Evolutionary conservation across 306 rosid genomes (phyloP), one percentile per base, ranked within the genome.

Genomic region (Corylus heterophylla): DNA sequence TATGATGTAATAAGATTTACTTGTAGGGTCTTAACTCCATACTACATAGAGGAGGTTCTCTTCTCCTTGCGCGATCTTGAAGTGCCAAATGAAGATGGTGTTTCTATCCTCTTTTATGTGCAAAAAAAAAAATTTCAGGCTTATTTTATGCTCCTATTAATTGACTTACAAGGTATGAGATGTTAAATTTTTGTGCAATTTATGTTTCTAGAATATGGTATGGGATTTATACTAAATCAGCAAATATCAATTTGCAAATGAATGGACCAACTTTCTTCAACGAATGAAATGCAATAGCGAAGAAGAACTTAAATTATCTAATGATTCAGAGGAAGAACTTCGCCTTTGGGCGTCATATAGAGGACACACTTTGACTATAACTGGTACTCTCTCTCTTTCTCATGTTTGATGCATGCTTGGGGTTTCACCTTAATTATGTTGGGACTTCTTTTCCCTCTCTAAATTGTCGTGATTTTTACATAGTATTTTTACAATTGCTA

Each of bases 301-400:
- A 78, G 98, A 94, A 70, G 91, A 86, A 66, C 97, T 95, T 68
- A 95, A 87, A 89, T 88, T 82, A 63, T 87, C 85, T 14, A 90
- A 86, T 63, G 98, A 90, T 42, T 81, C 77, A 79, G 96, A 91
- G 78, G 96, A 92, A 83, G 91, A 92, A 69, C 97, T 92, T 79
- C 98, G 98, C 74, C 89, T 87, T 12, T 95, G 98, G 98, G 98
- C 97, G 25, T 95, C 98, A 76, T 95, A 89, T 72, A 90, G 98
- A 74, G 98, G 98, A 77, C 98, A 95, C 82, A 95, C 98, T 76
- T 81, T 95, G 90, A 92, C 98, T 37, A 90, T 90, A 87, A 95
- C 98, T 75, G 98, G 98, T 91, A 16, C 18, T 71, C 44, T 2
- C 66, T 31, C 8, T 54, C 25, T n/a, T n/a, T 22, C 22, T 49